Conservation (phyloP, 1,284 basidiomycete genomes). For the Tilletia caries region DNA sequence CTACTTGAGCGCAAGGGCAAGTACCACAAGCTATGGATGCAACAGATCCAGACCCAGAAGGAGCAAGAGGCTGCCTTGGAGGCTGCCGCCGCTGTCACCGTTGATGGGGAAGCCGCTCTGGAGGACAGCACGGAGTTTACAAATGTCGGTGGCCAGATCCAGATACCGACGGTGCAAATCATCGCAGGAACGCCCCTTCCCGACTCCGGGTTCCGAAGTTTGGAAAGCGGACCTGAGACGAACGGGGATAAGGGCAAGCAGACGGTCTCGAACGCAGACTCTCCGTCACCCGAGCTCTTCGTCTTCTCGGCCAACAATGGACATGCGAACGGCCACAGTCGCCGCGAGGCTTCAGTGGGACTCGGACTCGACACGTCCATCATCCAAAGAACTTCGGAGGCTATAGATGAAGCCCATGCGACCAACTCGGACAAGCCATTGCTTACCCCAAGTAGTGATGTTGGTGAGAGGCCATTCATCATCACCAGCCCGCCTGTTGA, state of each 20-base stretch:
- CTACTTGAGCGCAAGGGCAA: constrained; percentile 35
- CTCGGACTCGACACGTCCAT: background rate
- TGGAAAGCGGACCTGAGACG: background rate
- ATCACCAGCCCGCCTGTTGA: background rate
- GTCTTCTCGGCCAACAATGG: background rate
- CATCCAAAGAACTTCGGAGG: background rate
- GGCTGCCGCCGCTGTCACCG: background rate
- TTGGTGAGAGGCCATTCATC: background rate
- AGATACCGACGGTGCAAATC: constrained; percentile 11
- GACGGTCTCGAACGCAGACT: background rate
- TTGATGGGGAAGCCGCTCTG: background rate
- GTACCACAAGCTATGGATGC: constrained; percentile 47
- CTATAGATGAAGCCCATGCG: background rate
- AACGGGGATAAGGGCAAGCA: too few relatives aligned
- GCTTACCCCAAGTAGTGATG: background rate
- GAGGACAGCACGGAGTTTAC: background rate
- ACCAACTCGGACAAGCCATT: background rate
- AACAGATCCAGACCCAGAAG: constrained; percentile 52
- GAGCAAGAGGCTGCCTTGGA: constrained; percentile 41
- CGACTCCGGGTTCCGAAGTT: background rate
- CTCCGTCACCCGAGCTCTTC: background rate
- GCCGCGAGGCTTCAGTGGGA: background rate
- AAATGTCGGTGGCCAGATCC: background rate
- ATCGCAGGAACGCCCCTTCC: background rate
- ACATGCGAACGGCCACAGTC: background rate